phyloP scores from a whole-genome alignment of 2,329 filamentous ascomycete species.

The Fusarium equiseti region DNA sequence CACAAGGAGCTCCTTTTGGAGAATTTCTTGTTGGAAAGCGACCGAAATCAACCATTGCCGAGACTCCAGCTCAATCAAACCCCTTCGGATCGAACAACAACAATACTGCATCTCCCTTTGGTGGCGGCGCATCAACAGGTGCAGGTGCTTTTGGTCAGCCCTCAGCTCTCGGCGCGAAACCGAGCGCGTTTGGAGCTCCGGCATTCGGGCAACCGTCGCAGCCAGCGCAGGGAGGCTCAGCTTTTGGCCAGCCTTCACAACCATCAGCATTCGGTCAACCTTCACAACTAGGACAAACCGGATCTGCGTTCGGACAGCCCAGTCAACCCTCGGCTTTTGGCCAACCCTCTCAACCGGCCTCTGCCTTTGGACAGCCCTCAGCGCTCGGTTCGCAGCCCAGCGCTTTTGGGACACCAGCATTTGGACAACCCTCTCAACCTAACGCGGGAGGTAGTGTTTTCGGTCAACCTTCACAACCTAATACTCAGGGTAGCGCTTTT shows the following conservation, averaged over 20 bases:
- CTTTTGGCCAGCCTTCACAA: slow-evolving; percentile 49
- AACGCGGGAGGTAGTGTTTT: slow-evolving; percentile 46
- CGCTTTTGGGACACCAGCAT: slow-evolving; percentile 47
- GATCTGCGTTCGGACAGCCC: slow-evolving; percentile 52
- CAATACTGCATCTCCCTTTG: slow-evolving; percentile 49
- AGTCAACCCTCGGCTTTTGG: slow-evolving; percentile 45
- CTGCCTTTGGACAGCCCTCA: slow-evolving; percentile 39
- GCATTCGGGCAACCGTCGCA: slow-evolving; percentile 55
- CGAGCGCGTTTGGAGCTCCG: slow-evolving; percentile 50
- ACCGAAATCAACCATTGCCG: slow-evolving; percentile 44
- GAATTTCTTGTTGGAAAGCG: slow-evolving; percentile 58
- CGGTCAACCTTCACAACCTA: slow-evolving; percentile 53
- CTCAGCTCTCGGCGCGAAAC: slow-evolving; percentile 50
- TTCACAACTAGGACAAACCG: slow-evolving; percentile 27
- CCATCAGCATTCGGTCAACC: slow-evolving; percentile 59
- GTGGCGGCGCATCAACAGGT: slow-evolving; percentile 46
- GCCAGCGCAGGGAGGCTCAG: slow-evolving; percentile 46
- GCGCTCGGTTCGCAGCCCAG: slow-evolving; percentile 25
- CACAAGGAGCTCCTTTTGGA: slow-evolving; percentile 58
- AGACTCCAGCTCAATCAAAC: slow-evolving; percentile 51
- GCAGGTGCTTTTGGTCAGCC: slow-evolving; percentile 52
- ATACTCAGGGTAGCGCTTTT: slow-evolving; percentile 45
- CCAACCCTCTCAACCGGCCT: slow-evolving; percentile 50
- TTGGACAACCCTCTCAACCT: slow-evolving; percentile 54
- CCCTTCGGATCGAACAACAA: slow-evolving; percentile 56